Evolutionary conservation across 768 basidiomycete species (phyloP).

Genomic region (Favolaschia claudopus): DNA sequence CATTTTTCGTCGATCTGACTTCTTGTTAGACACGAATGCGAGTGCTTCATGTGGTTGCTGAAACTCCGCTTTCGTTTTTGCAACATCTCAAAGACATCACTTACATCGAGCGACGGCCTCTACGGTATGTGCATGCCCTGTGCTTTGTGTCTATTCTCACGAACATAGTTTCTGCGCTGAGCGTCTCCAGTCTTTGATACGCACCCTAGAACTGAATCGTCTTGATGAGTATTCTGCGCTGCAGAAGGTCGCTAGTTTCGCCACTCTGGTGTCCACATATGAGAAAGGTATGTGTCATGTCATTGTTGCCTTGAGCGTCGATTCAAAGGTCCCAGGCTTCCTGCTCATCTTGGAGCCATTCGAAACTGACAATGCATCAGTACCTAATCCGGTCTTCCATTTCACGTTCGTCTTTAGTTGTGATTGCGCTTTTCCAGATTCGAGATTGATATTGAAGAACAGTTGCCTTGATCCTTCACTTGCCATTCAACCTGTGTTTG

Average conservation of each 20-base stretch:
- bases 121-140: constrained; percentile 68
- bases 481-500: constrained; percentile 97
- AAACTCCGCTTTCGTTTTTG: constrained; percentile 95
- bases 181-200: constrained; percentile 90
- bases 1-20: constrained; percentile 9
- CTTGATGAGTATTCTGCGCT: constrained; percentile 92
- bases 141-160: constrained; percentile 8
- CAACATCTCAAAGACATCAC: constrained; percentile 99
- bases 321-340: constrained; percentile 69
- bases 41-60: constrained; percentile 98
- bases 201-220: constrained; percentile 87
- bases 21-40: constrained; percentile 89
- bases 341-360: constrained; percentile 97
- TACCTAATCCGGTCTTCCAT: constrained; percentile 98
- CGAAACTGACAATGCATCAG: constrained; percentile 97
- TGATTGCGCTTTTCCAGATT: background rate
- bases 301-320: background rate
- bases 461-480: constrained; percentile 98
- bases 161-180: constrained; percentile 90
- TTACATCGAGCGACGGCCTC: constrained; percentile 92
- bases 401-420: constrained; percentile 71
- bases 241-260: constrained; percentile 96
- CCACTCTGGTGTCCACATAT: constrained; percentile 96
- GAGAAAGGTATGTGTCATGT: constrained; percentile 77
- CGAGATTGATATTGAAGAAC: constrained; percentile 23